These are phyloP conservation scores for Mycosarcoma maydis DNA, from an alignment of 1,284 basidiomycete genomes.

Conservation along the genomic window DNA sequence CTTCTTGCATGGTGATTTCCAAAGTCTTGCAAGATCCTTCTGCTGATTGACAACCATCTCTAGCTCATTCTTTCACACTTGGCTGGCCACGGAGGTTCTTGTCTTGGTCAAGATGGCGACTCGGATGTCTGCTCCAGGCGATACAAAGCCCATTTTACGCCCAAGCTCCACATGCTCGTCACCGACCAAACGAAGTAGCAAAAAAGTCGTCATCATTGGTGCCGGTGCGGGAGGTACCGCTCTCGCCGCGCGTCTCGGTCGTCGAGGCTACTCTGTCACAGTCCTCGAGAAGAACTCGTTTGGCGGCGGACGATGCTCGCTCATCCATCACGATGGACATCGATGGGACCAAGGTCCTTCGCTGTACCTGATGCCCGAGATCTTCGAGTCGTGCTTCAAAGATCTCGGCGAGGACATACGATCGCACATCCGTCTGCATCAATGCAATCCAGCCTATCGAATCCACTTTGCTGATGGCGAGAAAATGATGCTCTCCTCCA, in stretches of 20 bases:
- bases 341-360: constrained; percentile 69
- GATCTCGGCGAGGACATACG: constrained; percentile 69
- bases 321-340: constrained; percentile 70
- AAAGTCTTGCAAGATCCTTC: neutral
- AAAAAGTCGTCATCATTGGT: constrained; percentile 66
- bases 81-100: too few relatives aligned
- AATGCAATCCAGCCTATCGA: constrained; percentile 57
- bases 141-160: constrained; percentile 19
- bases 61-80: too few relatives aligned
- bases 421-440: constrained; percentile 68
- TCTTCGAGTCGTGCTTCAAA: constrained; percentile 70
- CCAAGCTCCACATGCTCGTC: constrained; percentile 8
- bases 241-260: constrained; percentile 69
- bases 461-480: constrained; percentile 59
- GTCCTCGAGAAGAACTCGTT: constrained; percentile 66
- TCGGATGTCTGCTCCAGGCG: neutral
- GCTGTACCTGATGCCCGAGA: constrained; percentile 70
- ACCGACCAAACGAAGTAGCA: constrained; percentile 16
- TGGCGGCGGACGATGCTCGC: constrained; percentile 71
- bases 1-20: neutral
- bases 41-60: neutral
- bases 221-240: constrained; percentile 70
- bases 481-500: constrained; percentile 68
- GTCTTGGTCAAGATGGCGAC: constrained; percentile 2
- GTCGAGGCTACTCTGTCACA: constrained; percentile 69